phyloP scores from a whole-genome alignment of 345 rosid genomes.

The Syzygium grande region DNA sequence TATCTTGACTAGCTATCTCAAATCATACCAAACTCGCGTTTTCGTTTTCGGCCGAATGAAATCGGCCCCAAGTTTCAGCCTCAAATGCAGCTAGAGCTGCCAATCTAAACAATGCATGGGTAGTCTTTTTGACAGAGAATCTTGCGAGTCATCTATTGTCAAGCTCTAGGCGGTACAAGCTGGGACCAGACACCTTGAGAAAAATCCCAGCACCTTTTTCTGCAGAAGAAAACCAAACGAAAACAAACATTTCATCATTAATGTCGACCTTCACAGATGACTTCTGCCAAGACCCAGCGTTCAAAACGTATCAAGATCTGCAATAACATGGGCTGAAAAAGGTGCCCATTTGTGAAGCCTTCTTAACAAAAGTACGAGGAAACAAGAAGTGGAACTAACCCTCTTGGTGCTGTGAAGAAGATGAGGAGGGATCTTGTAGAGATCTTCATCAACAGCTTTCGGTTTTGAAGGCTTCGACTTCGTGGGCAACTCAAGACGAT shows the following conservation, averaged over 20 bases:
- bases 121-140: not conserved
- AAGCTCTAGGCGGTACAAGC: slow-evolving; percentile 29
- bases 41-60: not conserved
- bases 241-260: not conserved
- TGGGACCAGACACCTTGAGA: slow-evolving; percentile 67
- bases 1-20: not conserved
- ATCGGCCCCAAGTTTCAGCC: not conserved
- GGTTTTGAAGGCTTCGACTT: slow-evolving; percentile 13
- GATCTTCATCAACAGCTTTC: slow-evolving; percentile 82
- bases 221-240: not conserved
- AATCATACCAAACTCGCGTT: not conserved
- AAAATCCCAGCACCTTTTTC: slow-evolving; percentile 60
- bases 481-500: slow-evolving; percentile 2
- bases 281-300: not conserved
- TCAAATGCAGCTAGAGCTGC: not conserved
- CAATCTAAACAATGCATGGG: not conserved
- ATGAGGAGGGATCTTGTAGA: slow-evolving; percentile 83
- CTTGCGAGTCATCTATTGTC: not conserved
- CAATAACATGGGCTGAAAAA: not conserved
- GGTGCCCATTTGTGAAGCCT: not conserved
- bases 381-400: slow-evolving; percentile 16
- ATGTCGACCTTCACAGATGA: not conserved
- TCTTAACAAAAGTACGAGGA: too few relatives aligned
- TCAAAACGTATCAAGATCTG: not conserved
- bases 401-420: slow-evolving; percentile 52